These are phyloP conservation scores for Cladophialophora exuberans DNA, from an alignment of 2,329 filamentous ascomycete genomes.

Conservation along the genomic window DNA sequence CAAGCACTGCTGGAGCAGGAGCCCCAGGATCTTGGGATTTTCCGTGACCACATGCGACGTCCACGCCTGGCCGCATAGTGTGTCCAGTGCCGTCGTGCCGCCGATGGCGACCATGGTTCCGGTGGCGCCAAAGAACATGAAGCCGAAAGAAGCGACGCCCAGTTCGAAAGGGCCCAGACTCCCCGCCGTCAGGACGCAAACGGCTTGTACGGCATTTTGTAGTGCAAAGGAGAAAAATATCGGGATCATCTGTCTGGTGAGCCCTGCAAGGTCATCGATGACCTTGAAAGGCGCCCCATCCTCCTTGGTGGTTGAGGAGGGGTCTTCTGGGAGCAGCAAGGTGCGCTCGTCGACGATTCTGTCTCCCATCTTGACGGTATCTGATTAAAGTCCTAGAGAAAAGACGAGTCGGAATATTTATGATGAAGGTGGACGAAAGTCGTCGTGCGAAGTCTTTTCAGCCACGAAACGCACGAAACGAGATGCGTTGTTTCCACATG, in stretches of 20 bases:
- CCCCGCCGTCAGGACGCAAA: slow-evolving; percentile 19
- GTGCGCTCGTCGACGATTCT: background rate
- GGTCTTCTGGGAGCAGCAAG: background rate
- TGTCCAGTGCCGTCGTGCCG: slow-evolving; percentile 24
- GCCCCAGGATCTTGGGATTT: slow-evolving; percentile 19
- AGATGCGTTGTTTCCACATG: too few species aligned
- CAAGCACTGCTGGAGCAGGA: slow-evolving; percentile 20
- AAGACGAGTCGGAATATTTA: too few species aligned
- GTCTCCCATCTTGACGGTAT: background rate
- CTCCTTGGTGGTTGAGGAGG: background rate
- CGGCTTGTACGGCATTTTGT: slow-evolving; percentile 23
- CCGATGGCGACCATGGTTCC: slow-evolving; percentile 26
- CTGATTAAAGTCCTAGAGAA: background rate
- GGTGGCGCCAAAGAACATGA: slow-evolving; percentile 23
- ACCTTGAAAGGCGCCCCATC: slow-evolving; percentile 1
- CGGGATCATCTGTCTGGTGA: slow-evolving; percentile 17
- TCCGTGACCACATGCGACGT: slow-evolving; percentile 3
- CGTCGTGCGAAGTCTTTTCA: too few species aligned
- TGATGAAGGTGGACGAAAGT: too few species aligned
- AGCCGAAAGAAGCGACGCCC: slow-evolving; percentile 22
- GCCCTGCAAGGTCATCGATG: slow-evolving; percentile 6
- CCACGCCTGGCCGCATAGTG: slow-evolving; percentile 20
- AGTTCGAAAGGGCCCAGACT: slow-evolving; percentile 19
- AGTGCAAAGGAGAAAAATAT: slow-evolving; percentile 23
- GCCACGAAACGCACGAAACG: too few species aligned